Conservation (phyloP, 1,139 yeast species). For the Taphrina flavorubra region DNA sequence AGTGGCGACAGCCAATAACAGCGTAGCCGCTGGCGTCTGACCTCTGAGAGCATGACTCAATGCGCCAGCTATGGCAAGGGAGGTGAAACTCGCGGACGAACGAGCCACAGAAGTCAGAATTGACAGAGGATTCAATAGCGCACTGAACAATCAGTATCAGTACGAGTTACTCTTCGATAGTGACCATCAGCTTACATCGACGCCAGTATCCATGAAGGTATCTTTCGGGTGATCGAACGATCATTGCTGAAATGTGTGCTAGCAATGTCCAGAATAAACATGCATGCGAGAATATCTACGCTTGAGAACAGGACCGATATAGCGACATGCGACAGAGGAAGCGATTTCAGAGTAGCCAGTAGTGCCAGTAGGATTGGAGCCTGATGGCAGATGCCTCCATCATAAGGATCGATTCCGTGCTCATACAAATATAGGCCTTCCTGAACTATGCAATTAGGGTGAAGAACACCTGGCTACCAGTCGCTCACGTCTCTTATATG, state of each 20-base stretch:
- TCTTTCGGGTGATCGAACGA: slow-evolving; percentile 40
- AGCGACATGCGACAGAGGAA: slow-evolving; percentile 47
- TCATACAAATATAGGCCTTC: slow-evolving; percentile 78
- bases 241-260: slow-evolving; percentile 51
- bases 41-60: slow-evolving; percentile 58
- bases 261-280: slow-evolving; percentile 56
- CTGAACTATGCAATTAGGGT: slow-evolving; percentile 54
- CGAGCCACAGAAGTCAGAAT: slow-evolving; percentile 71
- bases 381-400: slow-evolving; percentile 86
- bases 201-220: slow-evolving; percentile 42
- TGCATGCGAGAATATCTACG: slow-evolving; percentile 56
- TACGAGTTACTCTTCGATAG: slow-evolving; percentile 48
- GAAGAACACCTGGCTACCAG: slow-evolving; percentile 45
- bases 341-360: slow-evolving; percentile 48
- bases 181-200: slow-evolving; percentile 43
- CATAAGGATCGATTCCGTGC: slow-evolving; percentile 70
- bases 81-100: slow-evolving; percentile 68
- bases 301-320: slow-evolving; percentile 54
- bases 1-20: slow-evolving; percentile 66
- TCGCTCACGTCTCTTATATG: slow-evolving; percentile 58
- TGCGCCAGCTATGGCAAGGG: slow-evolving; percentile 62
- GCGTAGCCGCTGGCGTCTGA: slow-evolving; percentile 58
- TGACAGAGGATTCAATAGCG: slow-evolving; percentile 79
- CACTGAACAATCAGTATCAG: slow-evolving; percentile 61
- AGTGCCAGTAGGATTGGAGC: slow-evolving; percentile 42